A percentile compares a stretch with the other conserved stretches of the same genome.
phyloP scores from a whole-genome alignment of 176 grass and related monocot species.

The Saccharum spontaneum region DNA sequence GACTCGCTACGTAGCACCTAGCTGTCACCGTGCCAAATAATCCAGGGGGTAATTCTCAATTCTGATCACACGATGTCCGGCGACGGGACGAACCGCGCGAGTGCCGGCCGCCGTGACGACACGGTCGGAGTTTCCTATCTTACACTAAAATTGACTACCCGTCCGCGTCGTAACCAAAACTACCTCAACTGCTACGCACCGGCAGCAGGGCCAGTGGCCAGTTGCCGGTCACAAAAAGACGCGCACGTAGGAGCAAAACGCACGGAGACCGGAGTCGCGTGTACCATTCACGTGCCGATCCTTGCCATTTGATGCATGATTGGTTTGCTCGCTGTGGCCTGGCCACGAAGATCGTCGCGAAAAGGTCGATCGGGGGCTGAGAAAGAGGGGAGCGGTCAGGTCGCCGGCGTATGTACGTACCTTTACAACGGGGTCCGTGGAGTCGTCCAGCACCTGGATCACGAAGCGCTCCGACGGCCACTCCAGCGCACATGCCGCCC shows the following conservation, averaged over 20 bases:
- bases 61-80: no score
- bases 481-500: constrained; percentile 73
- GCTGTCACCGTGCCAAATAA: background rate
- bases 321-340: background rate
- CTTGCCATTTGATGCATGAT: background rate
- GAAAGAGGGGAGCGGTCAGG: background rate
- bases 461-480: constrained; percentile 76
- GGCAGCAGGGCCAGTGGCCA: no score
- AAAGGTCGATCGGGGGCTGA: background rate
- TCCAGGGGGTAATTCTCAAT: no score
- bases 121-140: background rate
- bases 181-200: background rate
- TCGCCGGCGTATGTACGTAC: constrained; percentile 26
- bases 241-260: background rate
- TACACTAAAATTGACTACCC: background rate
- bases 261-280: no score
- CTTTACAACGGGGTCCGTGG: constrained; percentile 78
- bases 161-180: no score
- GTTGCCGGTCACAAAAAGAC: background rate
- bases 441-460: constrained; percentile 95
- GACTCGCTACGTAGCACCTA: no score
- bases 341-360: background rate
- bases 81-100: no score
- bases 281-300: background rate
- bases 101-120: background rate